Base-by-base conservation (phyloP, 2,329 filamentous ascomycete species). In the Fusarium xyrophilum region DNA sequence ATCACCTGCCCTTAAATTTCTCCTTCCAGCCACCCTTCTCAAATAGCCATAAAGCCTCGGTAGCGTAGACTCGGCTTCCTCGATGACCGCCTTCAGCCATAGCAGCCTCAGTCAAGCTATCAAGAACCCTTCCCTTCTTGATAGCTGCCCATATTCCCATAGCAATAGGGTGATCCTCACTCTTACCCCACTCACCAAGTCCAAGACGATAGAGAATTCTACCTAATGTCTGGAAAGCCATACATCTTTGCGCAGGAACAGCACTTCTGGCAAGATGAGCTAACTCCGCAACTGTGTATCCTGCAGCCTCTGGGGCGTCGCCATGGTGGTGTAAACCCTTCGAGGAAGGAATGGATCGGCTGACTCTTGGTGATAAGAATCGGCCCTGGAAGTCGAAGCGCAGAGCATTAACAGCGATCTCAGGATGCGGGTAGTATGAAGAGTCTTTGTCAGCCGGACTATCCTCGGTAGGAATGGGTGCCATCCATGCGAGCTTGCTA, bases 311-410 rank as follows among this genome's bases (percentile, higher is more conserved):
- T 19, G 96, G 96, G 3, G 95, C 94, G 61, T 94, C 89, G 67
- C 91, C 93, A 77, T 99, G 96, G 78, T 99, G 95, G 78, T 99
- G 96, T 17, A 99, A 85, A 0, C 96, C 96, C 63, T 90, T 87
- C 15, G 88, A 89, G 2, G 88, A 88, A 8, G 95, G 92, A 28
- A 98, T 89, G 4, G 86, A 83, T 57, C 93, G 85, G 28, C 93
- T 89, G 35, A 88, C 86, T 50, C 88, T 85, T 0, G 96, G 96
- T 0, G 95, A 88, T 15, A 99, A 84, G 5, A 99, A 84, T 1
- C 86, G 85, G 65, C 95, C 96, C 52, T 85, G 86, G 77, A 99
- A 97, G 76, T 94, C 91, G 82, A 98, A 99, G 59, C 96, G 91
- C 52, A 99, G 85, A 35, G 91, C 88, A 2, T 91, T 89, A 3